Base-by-base conservation (phyloP, 2,329 filamentous ascomycete species). In the Colletotrichum musae region DNA sequence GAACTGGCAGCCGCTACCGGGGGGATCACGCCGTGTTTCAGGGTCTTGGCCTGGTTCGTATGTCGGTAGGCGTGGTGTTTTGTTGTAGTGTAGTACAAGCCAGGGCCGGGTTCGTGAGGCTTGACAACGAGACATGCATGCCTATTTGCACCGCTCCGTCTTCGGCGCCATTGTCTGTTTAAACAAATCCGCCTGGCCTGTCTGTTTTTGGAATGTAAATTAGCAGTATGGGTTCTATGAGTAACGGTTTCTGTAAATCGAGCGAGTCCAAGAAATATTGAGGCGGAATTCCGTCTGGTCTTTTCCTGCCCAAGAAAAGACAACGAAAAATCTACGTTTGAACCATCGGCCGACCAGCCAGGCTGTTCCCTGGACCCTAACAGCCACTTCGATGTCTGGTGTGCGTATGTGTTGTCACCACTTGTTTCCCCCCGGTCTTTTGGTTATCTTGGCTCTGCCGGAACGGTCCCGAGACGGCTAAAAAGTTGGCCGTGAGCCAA, bases 391-490 rank as follows among this genome's bases (percentile, higher is more conserved):
- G 45, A 51, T 32, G 24, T 18, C 41, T 58, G 32, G 32, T 36
- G 9, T 10, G 32, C 9, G 28, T 32, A 6, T 36, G 32, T 36
- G 32, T 36, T 36, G 32, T 36, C 32, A 36, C 32, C 32, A 36
- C 10, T 36, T 36, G 32, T 36, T 36, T 36, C 32, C 32, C 32
- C 32, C 32, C 9, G 56, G 56, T 43, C 52, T 24, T 32, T 36
- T 32, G 32, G 32, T 36, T 10, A 36, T 10, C 32, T 36, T 12
- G 10, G 32, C 32, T 10, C 32, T 10, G 32, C 52, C 45, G 50
- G 24, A 47, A 36, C 64, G 66, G 66, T 69, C 61, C 66, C 66
- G 66, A 69, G 48, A 52, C 66, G 66, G 66, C 63, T 15, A 69
- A n/a, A 64, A n/a, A 64, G 41, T 45, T 47, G 36, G 16, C 63